A percentile compares a stretch with the other conserved stretches of the same genome.
phyloP scores from a whole-genome alignment of 306 rosid species.

The Trifolium repens region DNA sequence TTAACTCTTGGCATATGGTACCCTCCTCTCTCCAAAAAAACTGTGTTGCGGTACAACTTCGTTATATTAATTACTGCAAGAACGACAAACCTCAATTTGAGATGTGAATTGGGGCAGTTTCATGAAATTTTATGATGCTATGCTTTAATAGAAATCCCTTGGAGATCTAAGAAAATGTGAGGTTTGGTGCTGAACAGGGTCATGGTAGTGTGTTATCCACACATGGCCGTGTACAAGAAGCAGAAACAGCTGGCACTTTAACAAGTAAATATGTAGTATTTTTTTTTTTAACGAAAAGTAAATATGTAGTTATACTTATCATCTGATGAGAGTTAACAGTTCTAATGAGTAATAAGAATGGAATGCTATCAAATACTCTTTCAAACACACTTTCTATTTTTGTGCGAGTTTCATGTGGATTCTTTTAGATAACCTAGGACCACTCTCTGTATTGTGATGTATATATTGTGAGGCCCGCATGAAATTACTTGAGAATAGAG shows the following conservation, averaged over 20 bases:
- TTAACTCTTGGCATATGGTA: not conserved
- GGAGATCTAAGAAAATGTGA: not conserved
- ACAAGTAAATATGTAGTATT: not conserved
- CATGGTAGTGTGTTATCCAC: constrained; percentile 1
- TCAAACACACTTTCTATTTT: not conserved
- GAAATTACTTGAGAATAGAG: constrained; percentile 11
- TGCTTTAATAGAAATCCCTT: not conserved
- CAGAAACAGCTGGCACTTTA: constrained; percentile 12
- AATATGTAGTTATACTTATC: constrained; percentile 10
- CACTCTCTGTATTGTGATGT: not conserved
- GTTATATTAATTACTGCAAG: constrained; percentile 10
- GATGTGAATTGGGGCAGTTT: not conserved
- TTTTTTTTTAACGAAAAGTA: not conserved
- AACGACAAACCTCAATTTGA: not conserved
- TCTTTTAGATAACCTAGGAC: not conserved
- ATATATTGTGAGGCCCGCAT: not conserved
- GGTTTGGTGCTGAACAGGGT: not conserved
- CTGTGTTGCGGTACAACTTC: not conserved
- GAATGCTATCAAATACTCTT: not conserved
- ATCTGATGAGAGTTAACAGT: constrained; percentile 11
- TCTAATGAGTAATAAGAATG: not conserved
- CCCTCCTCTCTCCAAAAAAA: constrained; percentile 5
- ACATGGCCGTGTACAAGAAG: not conserved
- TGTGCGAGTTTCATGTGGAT: constrained; percentile 11
- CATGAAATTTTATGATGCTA: not conserved